phyloP scores from a whole-genome alignment of 2,329 filamentous ascomycete species.

The Fusarium paranaense region DNA sequence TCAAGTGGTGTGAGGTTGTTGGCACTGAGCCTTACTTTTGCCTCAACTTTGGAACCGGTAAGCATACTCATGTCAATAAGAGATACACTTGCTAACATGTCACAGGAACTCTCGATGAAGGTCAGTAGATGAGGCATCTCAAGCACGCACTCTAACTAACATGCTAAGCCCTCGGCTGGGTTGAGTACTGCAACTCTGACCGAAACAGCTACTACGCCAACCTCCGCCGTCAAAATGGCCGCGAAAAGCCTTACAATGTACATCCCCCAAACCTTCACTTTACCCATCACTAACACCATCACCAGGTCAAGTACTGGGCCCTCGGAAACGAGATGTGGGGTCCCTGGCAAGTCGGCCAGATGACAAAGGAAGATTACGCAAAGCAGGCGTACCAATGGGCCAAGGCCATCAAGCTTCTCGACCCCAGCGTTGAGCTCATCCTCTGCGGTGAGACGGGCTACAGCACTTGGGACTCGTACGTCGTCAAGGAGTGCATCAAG shows the following conservation, averaged over 20 bases:
- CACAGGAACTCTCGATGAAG: constrained; percentile 54
- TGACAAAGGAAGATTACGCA: constrained; percentile 77
- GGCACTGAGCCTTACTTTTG: constrained; percentile 83
- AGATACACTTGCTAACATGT: constrained; percentile 1
- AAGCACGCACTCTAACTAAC: not conserved
- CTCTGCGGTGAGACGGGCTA: constrained; percentile 80
- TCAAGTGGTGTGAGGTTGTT: constrained; percentile 81
- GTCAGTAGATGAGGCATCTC: constrained; percentile 25
- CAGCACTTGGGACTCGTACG: constrained; percentile 78
- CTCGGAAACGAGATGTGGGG: constrained; percentile 82
- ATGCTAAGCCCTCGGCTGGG: constrained; percentile 72
- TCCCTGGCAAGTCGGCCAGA: constrained; percentile 74
- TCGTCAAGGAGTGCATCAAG: constrained; percentile 74
- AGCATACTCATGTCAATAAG: not conserved
- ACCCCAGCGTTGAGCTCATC: constrained; percentile 76
- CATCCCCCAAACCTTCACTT: not conserved
- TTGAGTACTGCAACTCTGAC: constrained; percentile 89
- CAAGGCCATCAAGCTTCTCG: constrained; percentile 77
- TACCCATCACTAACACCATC: not conserved
- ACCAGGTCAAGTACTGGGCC: constrained; percentile 82
- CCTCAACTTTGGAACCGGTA: constrained; percentile 83
- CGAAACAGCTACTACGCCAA: constrained; percentile 85
- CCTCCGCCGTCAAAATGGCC: constrained; percentile 79
- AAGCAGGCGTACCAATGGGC: constrained; percentile 78
- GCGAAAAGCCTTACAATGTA: constrained; percentile 77